Evolutionary conservation across 768 basidiomycete species (phyloP).

Genomic region (Podaxis sp.): DNA sequence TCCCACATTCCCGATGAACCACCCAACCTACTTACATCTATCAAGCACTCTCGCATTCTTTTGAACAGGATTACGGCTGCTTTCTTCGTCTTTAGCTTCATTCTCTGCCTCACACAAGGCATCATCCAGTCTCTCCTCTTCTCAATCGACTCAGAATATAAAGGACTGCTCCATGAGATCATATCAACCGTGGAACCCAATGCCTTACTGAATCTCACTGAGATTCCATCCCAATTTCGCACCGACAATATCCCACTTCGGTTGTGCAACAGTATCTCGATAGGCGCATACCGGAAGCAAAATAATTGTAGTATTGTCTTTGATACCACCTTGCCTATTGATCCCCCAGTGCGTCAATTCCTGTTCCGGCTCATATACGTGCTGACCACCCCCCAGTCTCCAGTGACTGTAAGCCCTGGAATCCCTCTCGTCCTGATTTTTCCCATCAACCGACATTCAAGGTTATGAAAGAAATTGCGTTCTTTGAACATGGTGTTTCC

Average conservation of each 20-base stretch:
- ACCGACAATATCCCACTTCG: constrained; percentile 27
- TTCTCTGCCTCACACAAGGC: constrained; percentile 53
- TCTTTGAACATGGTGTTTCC: neutral
- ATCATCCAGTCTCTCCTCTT: constrained; percentile 48
- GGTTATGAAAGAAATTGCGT: neutral
- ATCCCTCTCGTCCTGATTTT: neutral
- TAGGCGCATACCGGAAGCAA: neutral
- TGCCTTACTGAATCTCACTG: constrained; percentile 30
- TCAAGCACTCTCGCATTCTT: constrained; percentile 37
- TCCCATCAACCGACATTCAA: neutral
- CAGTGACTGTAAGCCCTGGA: neutral
- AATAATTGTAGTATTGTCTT: constrained; percentile 36
- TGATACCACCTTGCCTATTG: constrained; percentile 20
- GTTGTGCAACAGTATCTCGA: constrained; percentile 46
- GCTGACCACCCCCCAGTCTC: constrained; percentile 7
- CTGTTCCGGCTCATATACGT: neutral
- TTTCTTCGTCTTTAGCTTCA: constrained; percentile 50
- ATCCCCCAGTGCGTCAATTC: neutral
- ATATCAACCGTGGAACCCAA: constrained; percentile 34
- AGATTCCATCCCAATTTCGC: constrained; percentile 26
- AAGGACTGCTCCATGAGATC: constrained; percentile 34
- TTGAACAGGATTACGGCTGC: constrained; percentile 37
- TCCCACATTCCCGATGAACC: neutral
- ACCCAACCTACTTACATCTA: neutral
- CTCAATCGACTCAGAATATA: constrained; percentile 41